These are phyloP conservation scores for Tarenaya hassleriana DNA, from an alignment of 345 rosid species.

Conservation along the genomic window DNA sequence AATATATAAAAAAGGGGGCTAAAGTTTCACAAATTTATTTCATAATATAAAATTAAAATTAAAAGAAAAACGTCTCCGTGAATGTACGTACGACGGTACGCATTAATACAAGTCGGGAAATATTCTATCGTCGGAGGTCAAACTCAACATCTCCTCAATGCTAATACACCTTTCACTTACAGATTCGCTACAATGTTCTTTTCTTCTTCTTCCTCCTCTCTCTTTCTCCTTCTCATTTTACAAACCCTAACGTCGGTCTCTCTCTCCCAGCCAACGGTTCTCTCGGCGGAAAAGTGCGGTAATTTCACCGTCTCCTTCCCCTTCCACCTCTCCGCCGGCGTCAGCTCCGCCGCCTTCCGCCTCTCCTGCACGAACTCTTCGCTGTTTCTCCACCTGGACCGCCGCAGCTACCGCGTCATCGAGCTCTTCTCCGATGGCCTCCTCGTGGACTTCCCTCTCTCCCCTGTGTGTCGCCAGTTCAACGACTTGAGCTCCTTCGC, in stretches of 20 bases:
- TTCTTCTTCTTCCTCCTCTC: constrained; percentile 31
- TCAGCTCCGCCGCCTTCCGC: constrained; percentile 30
- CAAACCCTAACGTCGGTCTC: constrained; percentile 30
- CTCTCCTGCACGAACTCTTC: constrained; percentile 63
- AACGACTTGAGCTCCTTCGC: constrained; percentile 54
- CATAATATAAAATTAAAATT: background rate
- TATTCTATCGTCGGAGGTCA: constrained; percentile 6
- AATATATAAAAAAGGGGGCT: background rate
- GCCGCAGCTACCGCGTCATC: constrained; percentile 40
- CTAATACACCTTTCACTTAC: constrained; percentile 34
- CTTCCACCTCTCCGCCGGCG: constrained; percentile 48
- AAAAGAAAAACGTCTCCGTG: no score
- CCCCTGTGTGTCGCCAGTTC: constrained; percentile 61
- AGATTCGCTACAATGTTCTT: no score
- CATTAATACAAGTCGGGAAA: no score
- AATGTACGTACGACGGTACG: no score
- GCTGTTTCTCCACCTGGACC: constrained; percentile 46
- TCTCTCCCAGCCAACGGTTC: constrained; percentile 29
- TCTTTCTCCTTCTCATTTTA: constrained; percentile 30
- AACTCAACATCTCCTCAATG: constrained; percentile 24
- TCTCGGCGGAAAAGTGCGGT: constrained; percentile 53
- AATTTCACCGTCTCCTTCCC: constrained; percentile 52
- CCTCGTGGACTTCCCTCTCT: constrained; percentile 55
- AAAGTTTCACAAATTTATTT: background rate
- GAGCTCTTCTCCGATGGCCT: constrained; percentile 68